Percentiles rank a stretch among this genome's conserved stretches.
These are phyloP conservation scores for Rhizoclosmatium globosum DNA, from an alignment of 192 early-diverging fungal species.

Conservation along the genomic window DNA sequence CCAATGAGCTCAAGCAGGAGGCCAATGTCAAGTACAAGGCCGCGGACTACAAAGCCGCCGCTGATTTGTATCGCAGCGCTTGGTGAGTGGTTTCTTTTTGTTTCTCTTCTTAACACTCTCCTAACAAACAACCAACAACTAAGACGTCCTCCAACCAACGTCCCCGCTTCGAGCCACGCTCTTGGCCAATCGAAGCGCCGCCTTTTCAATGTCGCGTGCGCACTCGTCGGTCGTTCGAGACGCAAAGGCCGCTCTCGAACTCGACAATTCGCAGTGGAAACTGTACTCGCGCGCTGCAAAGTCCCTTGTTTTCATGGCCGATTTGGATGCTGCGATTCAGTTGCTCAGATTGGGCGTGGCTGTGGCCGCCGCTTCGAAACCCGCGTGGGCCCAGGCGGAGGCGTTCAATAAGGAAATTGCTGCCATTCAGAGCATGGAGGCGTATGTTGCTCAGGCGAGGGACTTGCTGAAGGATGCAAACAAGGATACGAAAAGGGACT, in stretches of 20 bases:
- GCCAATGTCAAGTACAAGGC: slow-evolving; percentile 77
- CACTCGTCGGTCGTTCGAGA: slow-evolving; percentile 70
- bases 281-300: slow-evolving; percentile 75
- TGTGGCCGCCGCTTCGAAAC: neutral
- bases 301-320: slow-evolving; percentile 74
- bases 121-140: neutral
- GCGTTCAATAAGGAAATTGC: slow-evolving; percentile 20
- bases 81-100: slow-evolving; percentile 49
- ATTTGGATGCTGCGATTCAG: slow-evolving; percentile 64
- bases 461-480: neutral
- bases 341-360: slow-evolving; percentile 24
- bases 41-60: slow-evolving; percentile 73
- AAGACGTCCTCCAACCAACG: neutral
- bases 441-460: neutral
- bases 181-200: slow-evolving; percentile 83
- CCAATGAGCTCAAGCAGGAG: slow-evolving; percentile 73
- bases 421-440: neutral
- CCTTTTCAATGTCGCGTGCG: slow-evolving; percentile 72
- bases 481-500: neutral
- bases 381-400: slow-evolving; percentile 17
- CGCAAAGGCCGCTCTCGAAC: slow-evolving; percentile 62
- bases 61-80: slow-evolving; percentile 77
- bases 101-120: no score
- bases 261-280: slow-evolving; percentile 72
- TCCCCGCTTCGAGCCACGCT: slow-evolving; percentile 65